phyloP scores from a whole-genome alignment of 2,329 filamentous ascomycete species.

The Curvularia spicifera region DNA sequence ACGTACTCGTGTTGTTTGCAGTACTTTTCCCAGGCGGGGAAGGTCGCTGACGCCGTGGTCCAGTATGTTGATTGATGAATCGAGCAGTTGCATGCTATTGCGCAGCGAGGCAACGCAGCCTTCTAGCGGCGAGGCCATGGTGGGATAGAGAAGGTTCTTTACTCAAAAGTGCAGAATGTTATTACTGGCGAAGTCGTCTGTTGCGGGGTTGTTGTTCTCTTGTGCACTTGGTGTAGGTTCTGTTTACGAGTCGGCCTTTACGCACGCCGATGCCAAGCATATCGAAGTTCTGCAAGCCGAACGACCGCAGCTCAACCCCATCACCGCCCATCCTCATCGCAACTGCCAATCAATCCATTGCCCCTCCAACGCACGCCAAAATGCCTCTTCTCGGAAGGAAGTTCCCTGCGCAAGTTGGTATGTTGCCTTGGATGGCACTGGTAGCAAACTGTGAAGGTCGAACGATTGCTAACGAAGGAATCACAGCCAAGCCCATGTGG shows the following conservation, averaged over 20 bases:
- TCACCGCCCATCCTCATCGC: constrained; percentile 41
- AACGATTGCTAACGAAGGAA: constrained; percentile 39
- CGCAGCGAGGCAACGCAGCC: constrained; percentile 67
- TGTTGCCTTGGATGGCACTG: constrained; percentile 32
- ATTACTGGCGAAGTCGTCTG: constrained; percentile 8
- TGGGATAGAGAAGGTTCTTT: not conserved
- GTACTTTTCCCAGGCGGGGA: constrained; percentile 66
- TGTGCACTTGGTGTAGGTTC: constrained; percentile 1
- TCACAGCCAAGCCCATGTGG: constrained; percentile 82
- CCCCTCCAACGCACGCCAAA: constrained; percentile 40
- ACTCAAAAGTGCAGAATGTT: not conserved
- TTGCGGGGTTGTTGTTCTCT: constrained; percentile 23
- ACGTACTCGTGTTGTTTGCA: constrained; percentile 66
- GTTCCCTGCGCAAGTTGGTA: constrained; percentile 59
- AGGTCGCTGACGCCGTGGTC: constrained; percentile 69
- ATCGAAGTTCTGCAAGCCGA: constrained; percentile 33
- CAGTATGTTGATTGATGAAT: constrained; percentile 68
- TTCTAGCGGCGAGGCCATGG: constrained; percentile 56
- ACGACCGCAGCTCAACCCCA: constrained; percentile 28
- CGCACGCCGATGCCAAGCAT: constrained; percentile 37
- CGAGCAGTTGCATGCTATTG: constrained; percentile 66
- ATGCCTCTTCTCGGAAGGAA: constrained; percentile 60
- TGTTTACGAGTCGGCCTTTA: constrained; percentile 33
- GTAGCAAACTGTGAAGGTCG: constrained; percentile 8
- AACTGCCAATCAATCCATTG: constrained; percentile 39